Evolutionary conservation across 2,329 filamentous ascomycete genomes (phyloP), one percentile per base, ranked within the genome.

Genomic region (Colletotrichum costaricense): DNA sequence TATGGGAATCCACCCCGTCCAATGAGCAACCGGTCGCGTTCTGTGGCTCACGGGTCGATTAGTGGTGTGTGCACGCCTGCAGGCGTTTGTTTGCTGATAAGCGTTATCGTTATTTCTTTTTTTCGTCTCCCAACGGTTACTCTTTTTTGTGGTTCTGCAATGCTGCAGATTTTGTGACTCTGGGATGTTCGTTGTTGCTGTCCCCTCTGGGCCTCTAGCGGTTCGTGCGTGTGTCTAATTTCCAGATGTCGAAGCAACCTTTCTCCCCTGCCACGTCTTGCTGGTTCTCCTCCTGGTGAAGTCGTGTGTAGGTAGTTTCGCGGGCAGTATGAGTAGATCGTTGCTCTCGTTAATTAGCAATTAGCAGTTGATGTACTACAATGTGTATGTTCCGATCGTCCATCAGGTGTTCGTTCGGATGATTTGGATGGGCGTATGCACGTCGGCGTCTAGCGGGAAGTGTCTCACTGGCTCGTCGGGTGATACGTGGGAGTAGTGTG

Each of bases 11-110:
- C 67, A 73, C 67, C 6, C 55, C 55, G 33, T 33, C 52, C 42
- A 46, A 62, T n/a, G 7, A 22, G 42, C 42, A 49, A 11, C 19
- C 65, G 38, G 35, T 70, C 56, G 14, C 52, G 54, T 70, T 35
- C 26, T 57, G 54, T n/a, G 46, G 67, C 12, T 38, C 58, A 11
- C 42, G 54, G 42, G 60, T 28, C 70, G 56, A 67, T 30, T 33
- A 22, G 56, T 62, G 70, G 67, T 71, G n/a, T 65, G 71, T 73
- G 71, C 42, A 14, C 70, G 71, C 49, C 52, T 62, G 67, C 56
- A 56, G 16, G 56, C 38, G 55, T 54, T 35, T 42, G 26, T 57
- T 62, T 22, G 71, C 28, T 49, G 67, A 70, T 62, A 57, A 56
- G 52, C 55, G 67, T 66, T 73, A 42, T 73, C 70, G 60, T 62